These are phyloP conservation scores for Trichoderma virens DNA, from an alignment of 495 filamentous ascomycete species.

Conservation along the genomic window DNA sequence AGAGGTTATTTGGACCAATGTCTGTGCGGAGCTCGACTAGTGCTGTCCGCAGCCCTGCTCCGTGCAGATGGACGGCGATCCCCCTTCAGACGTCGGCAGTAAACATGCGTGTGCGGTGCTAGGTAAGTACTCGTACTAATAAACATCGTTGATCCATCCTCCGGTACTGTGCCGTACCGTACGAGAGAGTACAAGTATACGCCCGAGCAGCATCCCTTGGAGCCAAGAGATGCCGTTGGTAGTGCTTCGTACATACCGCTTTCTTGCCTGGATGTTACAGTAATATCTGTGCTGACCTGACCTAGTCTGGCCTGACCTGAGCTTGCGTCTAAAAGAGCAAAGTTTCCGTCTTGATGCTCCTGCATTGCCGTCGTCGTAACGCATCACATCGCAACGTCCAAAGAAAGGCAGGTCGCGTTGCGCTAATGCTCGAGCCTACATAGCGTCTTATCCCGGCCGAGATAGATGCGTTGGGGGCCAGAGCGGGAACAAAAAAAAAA, in stretches of 20 bases:
- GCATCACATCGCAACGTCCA: neutral
- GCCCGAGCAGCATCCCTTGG: no score
- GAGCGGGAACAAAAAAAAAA: neutral
- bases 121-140: no score
- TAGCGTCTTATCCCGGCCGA: neutral
- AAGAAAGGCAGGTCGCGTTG: neutral
- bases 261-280: no score
- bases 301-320: neutral
- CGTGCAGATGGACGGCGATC: slow-evolving; percentile 3
- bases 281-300: neutral
- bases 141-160: no score
- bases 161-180: no score
- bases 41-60: slow-evolving; percentile 3
- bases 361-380: slow-evolving; percentile 5
- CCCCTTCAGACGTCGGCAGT: neutral
- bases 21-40: neutral
- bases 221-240: no score
- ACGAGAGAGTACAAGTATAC: no score
- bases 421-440: neutral
- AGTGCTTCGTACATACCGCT: no score
- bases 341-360: no score
- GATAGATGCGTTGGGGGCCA: neutral
- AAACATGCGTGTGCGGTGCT: neutral
- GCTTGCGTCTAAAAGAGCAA: no score
- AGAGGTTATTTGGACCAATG: neutral